These are phyloP conservation scores for Actinomortierella wolfii DNA, from an alignment of 371 early-diverging fungal genomes.

Conservation along the genomic window DNA sequence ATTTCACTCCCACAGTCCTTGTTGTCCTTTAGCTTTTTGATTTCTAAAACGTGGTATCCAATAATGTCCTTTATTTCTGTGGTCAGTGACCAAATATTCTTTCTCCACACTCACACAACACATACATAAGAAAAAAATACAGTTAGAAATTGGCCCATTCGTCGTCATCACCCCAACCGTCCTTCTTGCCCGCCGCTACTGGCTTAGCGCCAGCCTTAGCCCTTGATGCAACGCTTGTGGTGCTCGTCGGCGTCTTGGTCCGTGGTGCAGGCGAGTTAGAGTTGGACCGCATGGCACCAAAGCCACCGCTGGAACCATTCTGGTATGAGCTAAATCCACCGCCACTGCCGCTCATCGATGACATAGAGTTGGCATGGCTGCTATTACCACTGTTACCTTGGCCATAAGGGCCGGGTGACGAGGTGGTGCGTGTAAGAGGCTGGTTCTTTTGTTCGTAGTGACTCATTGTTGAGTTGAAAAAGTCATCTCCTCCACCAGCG, in stretches of 20 bases:
- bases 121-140: too few species aligned
- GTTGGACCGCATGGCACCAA: conserved; percentile 34
- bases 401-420: conserved; percentile 33
- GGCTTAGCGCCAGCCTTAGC: conserved; percentile 22
- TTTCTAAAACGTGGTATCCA: too few species aligned
- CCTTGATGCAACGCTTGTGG: conserved; percentile 3
- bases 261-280: conserved; percentile 41
- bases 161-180: conserved; percentile 48
- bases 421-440: conserved; percentile 21
- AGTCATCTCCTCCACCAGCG: conserved; percentile 31
- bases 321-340: conserved; percentile 14
- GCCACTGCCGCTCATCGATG: conserved; percentile 3
- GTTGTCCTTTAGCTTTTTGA: not conserved
- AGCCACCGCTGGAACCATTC: conserved; percentile 1
- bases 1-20: not conserved
- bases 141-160: conserved; percentile 48
- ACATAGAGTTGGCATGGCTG: not conserved
- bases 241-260: conserved; percentile 25
- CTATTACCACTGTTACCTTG: not conserved
- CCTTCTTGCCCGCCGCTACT: conserved; percentile 32
- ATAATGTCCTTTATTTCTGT: not conserved
- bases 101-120: not conserved
- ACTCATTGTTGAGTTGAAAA: conserved; percentile 46
- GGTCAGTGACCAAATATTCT: not conserved
- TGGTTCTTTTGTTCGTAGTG: conserved; percentile 45